Conservation (phyloP, 208 protist species). For the Trichomonas tenax region DNA sequence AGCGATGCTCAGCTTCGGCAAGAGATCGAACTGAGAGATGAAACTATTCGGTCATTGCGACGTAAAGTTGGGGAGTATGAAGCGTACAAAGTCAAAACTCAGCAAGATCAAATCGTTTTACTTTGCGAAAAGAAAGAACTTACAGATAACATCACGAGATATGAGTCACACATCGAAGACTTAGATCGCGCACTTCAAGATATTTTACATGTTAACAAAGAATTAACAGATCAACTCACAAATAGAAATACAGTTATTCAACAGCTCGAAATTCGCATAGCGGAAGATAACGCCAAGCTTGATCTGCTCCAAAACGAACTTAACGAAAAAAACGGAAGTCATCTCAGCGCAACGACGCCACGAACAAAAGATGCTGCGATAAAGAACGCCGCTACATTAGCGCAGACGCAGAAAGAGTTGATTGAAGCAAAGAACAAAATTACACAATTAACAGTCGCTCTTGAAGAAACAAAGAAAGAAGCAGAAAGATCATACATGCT, state of each 20-base stretch:
- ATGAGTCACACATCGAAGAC: neutral
- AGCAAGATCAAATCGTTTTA: neutral
- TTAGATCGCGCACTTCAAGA: neutral
- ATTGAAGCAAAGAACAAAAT: neutral
- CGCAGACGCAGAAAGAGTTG: neutral
- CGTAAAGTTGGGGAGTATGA: neutral
- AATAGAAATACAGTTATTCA: neutral
- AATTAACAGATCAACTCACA: neutral
- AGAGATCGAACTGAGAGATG: neutral
- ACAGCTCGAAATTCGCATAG: neutral
- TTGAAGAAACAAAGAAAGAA: neutral
- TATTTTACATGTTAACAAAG: neutral
- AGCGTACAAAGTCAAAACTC: neutral
- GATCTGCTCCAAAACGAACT: neutral
- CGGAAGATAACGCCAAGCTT: neutral
- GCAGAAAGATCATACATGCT: neutral
- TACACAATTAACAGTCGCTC: neutral
- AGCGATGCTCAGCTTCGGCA: neutral
- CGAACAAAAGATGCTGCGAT: neutral
- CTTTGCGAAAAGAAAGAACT: neutral
- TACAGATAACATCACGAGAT: neutral
- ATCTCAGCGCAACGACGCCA: neutral
- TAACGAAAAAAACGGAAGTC: neutral
- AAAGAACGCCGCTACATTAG: neutral
- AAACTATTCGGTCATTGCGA: neutral